Conservation (phyloP, 1,139 yeast genomes). For the Scheffersomyces parashehatae region DNA sequence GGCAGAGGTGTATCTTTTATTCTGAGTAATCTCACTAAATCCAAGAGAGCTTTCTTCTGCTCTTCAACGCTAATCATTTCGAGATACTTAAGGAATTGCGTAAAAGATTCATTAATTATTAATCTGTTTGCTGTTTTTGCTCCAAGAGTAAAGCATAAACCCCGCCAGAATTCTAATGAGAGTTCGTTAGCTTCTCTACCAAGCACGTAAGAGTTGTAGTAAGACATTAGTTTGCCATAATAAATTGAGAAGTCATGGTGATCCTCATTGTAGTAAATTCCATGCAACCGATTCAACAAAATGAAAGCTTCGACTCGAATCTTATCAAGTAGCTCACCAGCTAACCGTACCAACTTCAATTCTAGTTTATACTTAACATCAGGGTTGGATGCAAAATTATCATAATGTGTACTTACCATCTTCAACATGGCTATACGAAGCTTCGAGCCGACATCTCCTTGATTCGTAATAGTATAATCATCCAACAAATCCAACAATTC, state of each 20-base stretch:
- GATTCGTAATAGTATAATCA: slow-evolving; percentile 67
- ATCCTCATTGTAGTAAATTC: slow-evolving; percentile 7
- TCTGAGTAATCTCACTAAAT: slow-evolving; percentile 18
- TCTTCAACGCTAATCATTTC: slow-evolving; percentile 7
- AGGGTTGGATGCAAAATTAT: slow-evolving; percentile 9
- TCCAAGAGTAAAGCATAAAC: slow-evolving; percentile 59
- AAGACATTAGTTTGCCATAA: neutral
- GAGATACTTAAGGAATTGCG: slow-evolving; percentile 39
- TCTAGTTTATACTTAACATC: slow-evolving; percentile 13
- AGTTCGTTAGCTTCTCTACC: slow-evolving; percentile 8
- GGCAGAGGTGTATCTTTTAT: slow-evolving; percentile 10
- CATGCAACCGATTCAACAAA: slow-evolving; percentile 8
- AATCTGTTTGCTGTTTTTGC: slow-evolving; percentile 56
- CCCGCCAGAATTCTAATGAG: slow-evolving; percentile 52
- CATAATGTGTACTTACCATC: slow-evolving; percentile 32
- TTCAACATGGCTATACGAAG: slow-evolving; percentile 55
- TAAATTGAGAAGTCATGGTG: slow-evolving; percentile 3
- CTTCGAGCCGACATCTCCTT: slow-evolving; percentile 80
- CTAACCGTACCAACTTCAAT: slow-evolving; percentile 49
- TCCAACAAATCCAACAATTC: slow-evolving; percentile 40
- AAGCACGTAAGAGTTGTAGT: neutral
- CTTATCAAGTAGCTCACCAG: slow-evolving; percentile 47
- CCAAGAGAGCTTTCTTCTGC: slow-evolving; percentile 5
- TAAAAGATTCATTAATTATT: slow-evolving; percentile 47
- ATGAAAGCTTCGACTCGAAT: slow-evolving; percentile 29